A percentile compares a stretch with the other conserved stretches of the same genome.
Evolutionary conservation across 345 rosid species (phyloP).

Genomic region (Citrus inodora): DNA sequence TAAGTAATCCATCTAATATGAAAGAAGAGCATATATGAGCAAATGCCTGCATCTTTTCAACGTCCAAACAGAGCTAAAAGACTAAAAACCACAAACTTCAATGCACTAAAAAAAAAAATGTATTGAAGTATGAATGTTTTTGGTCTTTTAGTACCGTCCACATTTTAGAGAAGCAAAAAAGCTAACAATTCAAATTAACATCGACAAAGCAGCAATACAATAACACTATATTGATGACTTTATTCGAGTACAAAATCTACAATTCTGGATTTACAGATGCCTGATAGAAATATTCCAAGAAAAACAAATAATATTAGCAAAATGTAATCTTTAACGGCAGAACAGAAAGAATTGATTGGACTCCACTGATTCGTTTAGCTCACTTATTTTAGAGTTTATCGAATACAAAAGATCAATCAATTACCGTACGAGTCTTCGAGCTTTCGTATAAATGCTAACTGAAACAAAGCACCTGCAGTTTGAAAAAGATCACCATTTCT

Average conservation of each 20-base stretch:
- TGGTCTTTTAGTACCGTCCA: neutral
- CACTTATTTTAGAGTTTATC: neutral
- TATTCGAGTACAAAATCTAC: neutral
- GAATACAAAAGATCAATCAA: neutral
- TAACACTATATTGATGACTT: neutral
- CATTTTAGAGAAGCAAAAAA: too few relatives aligned
- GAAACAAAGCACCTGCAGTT: slow-evolving; percentile 78
- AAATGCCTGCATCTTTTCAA: too few relatives aligned
- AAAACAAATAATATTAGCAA: neutral
- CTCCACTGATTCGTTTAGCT: neutral
- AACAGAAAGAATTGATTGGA: neutral
- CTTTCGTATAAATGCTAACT: slow-evolving; percentile 66
- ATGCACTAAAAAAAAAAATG: neutral
- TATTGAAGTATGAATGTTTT: neutral
- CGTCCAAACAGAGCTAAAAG: too few relatives aligned
- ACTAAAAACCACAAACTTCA: too few relatives aligned
- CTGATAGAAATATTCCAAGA: neutral
- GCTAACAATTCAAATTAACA: neutral
- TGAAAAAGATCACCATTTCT: slow-evolving; percentile 13
- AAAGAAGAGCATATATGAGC: neutral
- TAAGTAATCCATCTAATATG: slow-evolving; percentile 8
- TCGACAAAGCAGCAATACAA: neutral
- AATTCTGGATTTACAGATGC: neutral
- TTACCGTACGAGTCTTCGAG: slow-evolving; percentile 79
- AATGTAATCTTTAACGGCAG: too few relatives aligned